Percentiles rank a stretch among this genome's conserved stretches.
Evolutionary conservation across 2,329 filamentous ascomycete species (phyloP).

Genomic region (Aspergillus thermomutatus): DNA sequence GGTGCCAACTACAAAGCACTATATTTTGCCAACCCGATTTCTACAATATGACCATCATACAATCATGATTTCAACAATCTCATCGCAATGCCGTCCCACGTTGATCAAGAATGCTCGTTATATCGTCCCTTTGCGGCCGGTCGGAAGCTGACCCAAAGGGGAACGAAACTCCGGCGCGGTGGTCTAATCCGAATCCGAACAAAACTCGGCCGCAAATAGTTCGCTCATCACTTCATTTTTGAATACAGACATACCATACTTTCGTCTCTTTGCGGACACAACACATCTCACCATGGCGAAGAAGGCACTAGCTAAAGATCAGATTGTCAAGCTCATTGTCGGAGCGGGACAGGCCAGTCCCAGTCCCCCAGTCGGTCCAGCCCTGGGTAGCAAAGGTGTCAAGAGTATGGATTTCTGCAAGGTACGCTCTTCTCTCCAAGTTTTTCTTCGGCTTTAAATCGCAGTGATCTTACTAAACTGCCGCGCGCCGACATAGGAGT

Average conservation of each 20-base stretch:
- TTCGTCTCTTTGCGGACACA: neutral
- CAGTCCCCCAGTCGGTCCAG: constrained; percentile 92
- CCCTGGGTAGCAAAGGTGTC: constrained; percentile 93
- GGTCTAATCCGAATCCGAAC: constrained; percentile 8
- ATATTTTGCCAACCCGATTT: too few species aligned
- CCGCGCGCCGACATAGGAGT: constrained; percentile 64
- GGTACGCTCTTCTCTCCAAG: constrained; percentile 48
- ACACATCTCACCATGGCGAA: constrained; percentile 45
- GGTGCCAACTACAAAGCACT: neutral
- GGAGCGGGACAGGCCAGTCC: constrained; percentile 93
- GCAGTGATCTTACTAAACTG: neutral
- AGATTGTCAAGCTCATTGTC: constrained; percentile 95
- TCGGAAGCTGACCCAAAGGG: neutral
- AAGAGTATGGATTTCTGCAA: constrained; percentile 99
- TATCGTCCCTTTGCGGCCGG: neutral
- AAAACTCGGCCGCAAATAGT: constrained; percentile 15
- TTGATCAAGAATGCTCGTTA: neutral
- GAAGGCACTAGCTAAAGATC: constrained; percentile 55
- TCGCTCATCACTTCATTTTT: neutral
- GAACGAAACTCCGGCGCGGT: constrained; percentile 18
- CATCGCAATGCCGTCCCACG: neutral
- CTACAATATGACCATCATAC: neutral
- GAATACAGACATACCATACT: neutral
- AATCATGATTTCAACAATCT: neutral
- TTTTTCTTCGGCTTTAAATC: neutral